These are phyloP conservation scores for Davidsoniella virescens DNA, from an alignment of 2,329 filamentous ascomycete species.

Conservation along the genomic window DNA sequence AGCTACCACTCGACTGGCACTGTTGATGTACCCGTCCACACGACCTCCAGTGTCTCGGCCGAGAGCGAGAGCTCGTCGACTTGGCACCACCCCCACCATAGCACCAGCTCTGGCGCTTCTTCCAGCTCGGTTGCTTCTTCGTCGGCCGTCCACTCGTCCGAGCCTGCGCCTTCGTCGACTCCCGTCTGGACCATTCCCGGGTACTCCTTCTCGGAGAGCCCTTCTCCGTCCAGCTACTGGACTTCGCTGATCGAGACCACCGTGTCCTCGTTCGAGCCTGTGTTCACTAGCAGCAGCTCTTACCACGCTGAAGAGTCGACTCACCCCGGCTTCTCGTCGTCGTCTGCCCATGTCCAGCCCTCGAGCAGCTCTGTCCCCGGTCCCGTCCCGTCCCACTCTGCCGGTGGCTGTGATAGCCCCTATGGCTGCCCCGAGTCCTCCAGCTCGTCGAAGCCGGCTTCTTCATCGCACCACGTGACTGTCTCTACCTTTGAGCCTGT, in stretches of 20 bases:
- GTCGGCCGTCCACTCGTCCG: background rate
- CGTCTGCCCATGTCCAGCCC: background rate
- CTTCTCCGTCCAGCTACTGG: background rate
- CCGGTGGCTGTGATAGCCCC: slow-evolving; percentile 7
- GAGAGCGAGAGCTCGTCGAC: background rate
- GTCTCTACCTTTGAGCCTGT: slow-evolving; percentile 2
- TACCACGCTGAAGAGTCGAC: background rate
- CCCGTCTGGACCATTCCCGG: background rate
- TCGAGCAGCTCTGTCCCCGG: background rate
- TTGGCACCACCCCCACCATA: background rate
- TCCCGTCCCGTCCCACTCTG: background rate
- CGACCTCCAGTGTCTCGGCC: background rate
- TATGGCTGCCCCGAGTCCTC: slow-evolving; percentile 6
- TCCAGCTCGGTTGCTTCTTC: background rate
- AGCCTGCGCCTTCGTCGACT: background rate
- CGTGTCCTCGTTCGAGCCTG: background rate
- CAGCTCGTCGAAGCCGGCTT: background rate
- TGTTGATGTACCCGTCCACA: background rate
- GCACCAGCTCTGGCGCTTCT: background rate
- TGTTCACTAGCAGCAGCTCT: background rate
- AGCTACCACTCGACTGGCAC: background rate
- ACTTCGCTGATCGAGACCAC: background rate
- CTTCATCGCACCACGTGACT: background rate
- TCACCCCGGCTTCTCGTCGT: background rate
- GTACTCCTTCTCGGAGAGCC: background rate